Evolutionary conservation across 768 basidiomycete species (phyloP).

Genomic region (Termitomyces sp.): DNA sequence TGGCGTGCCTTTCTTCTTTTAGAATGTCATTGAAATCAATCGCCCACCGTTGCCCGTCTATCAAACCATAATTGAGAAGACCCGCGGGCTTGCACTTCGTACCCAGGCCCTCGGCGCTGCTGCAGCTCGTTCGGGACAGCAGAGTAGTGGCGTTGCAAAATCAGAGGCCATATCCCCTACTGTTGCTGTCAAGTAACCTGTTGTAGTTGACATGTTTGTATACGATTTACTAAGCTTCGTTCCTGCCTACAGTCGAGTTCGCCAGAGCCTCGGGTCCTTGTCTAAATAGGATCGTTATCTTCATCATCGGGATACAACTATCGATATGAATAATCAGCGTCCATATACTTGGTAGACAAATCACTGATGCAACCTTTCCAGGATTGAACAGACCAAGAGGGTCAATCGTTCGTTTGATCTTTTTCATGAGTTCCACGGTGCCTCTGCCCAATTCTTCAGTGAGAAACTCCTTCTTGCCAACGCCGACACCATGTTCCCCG

Average conservation of each 20-base stretch:
- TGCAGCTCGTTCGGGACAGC: slow-evolving; percentile 31
- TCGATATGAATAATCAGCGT: background rate
- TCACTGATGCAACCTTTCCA: slow-evolving; percentile 51
- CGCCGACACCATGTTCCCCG: slow-evolving; percentile 84
- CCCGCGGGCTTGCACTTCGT: slow-evolving; percentile 84
- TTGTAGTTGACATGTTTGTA: slow-evolving; percentile 7
- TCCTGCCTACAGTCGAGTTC: background rate
- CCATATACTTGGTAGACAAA: background rate
- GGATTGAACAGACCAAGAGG: slow-evolving; percentile 79
- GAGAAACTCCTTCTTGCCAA: slow-evolving; percentile 82
- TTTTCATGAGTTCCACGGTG: slow-evolving; percentile 82
- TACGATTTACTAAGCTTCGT: slow-evolving; percentile 2
- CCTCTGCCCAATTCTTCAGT: slow-evolving; percentile 75
- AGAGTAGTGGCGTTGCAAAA: slow-evolving; percentile 10
- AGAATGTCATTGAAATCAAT: slow-evolving; percentile 97
- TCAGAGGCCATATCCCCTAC: slow-evolving; percentile 15
- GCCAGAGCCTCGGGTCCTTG: background rate
- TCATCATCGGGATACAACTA: slow-evolving; percentile 17
- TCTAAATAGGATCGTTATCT: background rate
- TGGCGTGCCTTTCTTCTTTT: slow-evolving; percentile 1
- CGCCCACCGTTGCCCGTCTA: slow-evolving; percentile 86
- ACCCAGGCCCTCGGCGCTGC: slow-evolving; percentile 88
- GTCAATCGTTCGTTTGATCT: slow-evolving; percentile 70
- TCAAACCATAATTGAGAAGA: slow-evolving; percentile 94
- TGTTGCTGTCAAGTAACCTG: slow-evolving; percentile 19